Conservation (phyloP, 2,329 filamentous ascomycete genomes). For the Raffaelea albimanens region DNA sequence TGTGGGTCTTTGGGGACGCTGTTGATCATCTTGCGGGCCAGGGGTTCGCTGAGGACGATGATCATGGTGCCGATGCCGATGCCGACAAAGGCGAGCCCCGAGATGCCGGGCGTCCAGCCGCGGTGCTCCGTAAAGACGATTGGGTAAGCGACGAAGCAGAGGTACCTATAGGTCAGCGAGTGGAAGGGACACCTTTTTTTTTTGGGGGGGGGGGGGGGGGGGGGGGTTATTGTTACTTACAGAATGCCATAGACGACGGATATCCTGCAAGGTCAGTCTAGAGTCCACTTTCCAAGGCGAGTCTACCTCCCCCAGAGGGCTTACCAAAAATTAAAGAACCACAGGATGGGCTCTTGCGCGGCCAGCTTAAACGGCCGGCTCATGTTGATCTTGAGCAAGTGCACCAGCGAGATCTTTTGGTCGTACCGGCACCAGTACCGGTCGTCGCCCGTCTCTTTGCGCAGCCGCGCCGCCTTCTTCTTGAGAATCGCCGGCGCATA, state of each 20-base stretch:
- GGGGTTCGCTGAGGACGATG: slow-evolving; percentile 54
- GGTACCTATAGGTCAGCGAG: slow-evolving; percentile 44
- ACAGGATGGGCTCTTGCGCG: slow-evolving; percentile 71
- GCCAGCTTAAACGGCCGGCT: slow-evolving; percentile 69
- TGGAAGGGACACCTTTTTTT: too few relatives aligned
- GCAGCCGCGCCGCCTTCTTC: slow-evolving; percentile 50
- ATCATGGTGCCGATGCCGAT: slow-evolving; percentile 55
- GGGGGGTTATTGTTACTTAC: slow-evolving; percentile 9
- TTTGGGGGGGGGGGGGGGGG: neutral
- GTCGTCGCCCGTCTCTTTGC: slow-evolving; percentile 60
- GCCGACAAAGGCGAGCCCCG: slow-evolving; percentile 71
- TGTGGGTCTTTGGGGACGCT: slow-evolving; percentile 62
- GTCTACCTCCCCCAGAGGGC: slow-evolving; percentile 15
- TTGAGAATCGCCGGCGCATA: slow-evolving; percentile 65
- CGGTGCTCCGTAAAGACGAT: slow-evolving; percentile 68
- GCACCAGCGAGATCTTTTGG: slow-evolving; percentile 51
- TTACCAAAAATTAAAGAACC: slow-evolving; percentile 59
- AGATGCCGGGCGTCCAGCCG: slow-evolving; percentile 65
- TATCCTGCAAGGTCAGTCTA: slow-evolving; percentile 38
- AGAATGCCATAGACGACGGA: slow-evolving; percentile 80
- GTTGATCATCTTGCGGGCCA: slow-evolving; percentile 71
- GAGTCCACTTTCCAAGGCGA: neutral
- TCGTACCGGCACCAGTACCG: slow-evolving; percentile 78
- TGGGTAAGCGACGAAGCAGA: slow-evolving; percentile 86
- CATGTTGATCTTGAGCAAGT: slow-evolving; percentile 65